phyloP scores from a whole-genome alignment of 164 flowering plant species.

The Vitis rotundifolia region DNA sequence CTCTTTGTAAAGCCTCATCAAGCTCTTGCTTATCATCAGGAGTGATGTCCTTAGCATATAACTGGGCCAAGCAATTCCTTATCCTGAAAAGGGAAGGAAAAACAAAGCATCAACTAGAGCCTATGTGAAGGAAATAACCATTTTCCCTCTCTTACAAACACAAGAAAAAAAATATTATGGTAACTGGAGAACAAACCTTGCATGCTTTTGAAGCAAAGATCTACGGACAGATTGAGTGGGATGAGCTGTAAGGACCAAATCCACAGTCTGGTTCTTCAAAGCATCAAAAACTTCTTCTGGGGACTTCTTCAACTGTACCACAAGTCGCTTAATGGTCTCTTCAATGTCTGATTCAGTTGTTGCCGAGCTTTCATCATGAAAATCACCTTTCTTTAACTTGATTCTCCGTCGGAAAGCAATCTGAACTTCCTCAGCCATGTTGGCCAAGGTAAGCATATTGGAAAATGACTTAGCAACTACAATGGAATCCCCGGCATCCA shows the following conservation, averaged over 20 bases:
- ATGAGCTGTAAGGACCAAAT: constrained; percentile 96
- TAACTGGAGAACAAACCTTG: constrained; percentile 52
- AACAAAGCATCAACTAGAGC: background rate
- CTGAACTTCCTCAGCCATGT: constrained; percentile 99
- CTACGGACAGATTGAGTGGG: constrained; percentile 95
- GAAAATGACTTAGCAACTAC: constrained; percentile 88
- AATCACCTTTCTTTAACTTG: constrained; percentile 89
- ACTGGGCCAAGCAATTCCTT: constrained; percentile 77
- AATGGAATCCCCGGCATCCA: constrained; percentile 98
- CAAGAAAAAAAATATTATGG: background rate
- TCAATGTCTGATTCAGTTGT: constrained; percentile 98
- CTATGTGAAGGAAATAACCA: background rate
- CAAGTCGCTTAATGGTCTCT: constrained; percentile 93
- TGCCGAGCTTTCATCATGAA: constrained; percentile 83
- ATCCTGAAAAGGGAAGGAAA: constrained; percentile 49
- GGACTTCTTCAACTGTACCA: constrained; percentile 76
- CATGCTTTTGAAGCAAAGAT: constrained; percentile 98
- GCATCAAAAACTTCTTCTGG: constrained; percentile 97
- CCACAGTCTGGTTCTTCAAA: constrained; percentile 94
- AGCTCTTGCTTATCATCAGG: constrained; percentile 99
- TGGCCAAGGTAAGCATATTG: constrained; percentile 98
- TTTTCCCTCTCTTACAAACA: background rate
- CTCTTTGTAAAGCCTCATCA: constrained; percentile 96
- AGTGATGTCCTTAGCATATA: constrained; percentile 94
- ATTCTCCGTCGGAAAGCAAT: constrained; percentile 77